Percentiles rank a stretch among this genome's conserved stretches.
phyloP scores from a whole-genome alignment of 805 yeast species.

The Sugiyamaella valdiviana region DNA sequence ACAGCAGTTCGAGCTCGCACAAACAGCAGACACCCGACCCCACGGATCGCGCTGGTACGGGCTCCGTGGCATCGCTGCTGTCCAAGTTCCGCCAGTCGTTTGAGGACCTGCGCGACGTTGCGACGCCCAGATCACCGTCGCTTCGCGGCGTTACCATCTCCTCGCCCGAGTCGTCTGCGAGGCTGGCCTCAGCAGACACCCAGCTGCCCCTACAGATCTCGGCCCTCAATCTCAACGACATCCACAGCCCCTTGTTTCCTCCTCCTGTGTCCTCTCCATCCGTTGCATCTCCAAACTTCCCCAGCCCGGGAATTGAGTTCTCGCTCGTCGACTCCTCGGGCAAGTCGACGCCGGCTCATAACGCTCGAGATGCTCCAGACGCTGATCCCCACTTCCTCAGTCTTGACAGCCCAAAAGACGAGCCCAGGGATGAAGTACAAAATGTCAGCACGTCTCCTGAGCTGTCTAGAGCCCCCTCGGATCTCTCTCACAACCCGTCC shows the following conservation, averaged over 20 bases:
- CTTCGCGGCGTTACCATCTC: background rate
- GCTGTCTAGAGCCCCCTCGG: background rate
- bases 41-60: background rate
- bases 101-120: conserved; percentile 10
- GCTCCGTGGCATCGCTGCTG: conserved; percentile 5
- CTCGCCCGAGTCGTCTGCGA: background rate
- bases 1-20: background rate
- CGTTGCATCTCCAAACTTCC: background rate
- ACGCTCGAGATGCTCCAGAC: no score
- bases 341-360: no score
- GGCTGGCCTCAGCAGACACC: background rate
- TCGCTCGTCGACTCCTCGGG: no score
- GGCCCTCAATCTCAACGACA: background rate
- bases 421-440: background rate
- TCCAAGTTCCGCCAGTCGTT: conserved; percentile 14
- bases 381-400: background rate
- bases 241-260: background rate
- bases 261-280: background rate
- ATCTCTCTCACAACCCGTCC: background rate
- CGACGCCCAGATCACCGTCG: background rate
- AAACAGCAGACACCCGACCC: background rate
- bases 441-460: background rate
- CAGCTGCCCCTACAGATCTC: background rate
- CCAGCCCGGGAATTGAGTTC: background rate
- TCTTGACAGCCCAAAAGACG: no score